A percentile compares a stretch with the other conserved stretches of the same genome.
Conservation (phyloP, 2,329 filamentous ascomycete species). For the Lecanoromycetidae sp. region DNA sequence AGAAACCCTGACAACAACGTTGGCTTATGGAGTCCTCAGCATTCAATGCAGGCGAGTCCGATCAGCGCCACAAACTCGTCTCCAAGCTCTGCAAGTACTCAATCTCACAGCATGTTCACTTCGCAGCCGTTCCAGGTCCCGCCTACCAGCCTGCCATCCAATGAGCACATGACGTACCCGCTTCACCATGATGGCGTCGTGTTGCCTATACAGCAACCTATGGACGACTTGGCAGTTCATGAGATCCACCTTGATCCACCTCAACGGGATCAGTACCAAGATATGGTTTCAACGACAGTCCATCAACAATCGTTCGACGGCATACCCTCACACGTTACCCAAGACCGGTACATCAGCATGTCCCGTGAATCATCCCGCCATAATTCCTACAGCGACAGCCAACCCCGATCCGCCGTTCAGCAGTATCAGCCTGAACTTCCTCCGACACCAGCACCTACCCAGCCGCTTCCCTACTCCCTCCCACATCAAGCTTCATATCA, state of each 20-base stretch:
- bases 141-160: background rate
- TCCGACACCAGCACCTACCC: conserved; percentile 5
- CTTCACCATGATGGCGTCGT: background rate
- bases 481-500: conserved; percentile 5
- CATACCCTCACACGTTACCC: background rate
- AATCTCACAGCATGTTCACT: conserved; percentile 6
- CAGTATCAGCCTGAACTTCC: conserved; percentile 5
- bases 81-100: conserved; percentile 4
- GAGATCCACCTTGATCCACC: conserved; percentile 11
- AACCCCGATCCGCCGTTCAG: background rate
- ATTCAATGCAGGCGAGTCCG: conserved; percentile 7
- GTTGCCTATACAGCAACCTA: background rate
- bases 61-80: conserved; percentile 4
- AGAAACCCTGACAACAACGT: conserved; percentile 1
- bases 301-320: background rate
- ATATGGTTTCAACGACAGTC: conserved; percentile 2
- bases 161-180: conserved; percentile 1
- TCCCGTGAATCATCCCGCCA: conserved; percentile 1
- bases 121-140: conserved; percentile 4
- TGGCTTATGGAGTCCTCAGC: conserved; percentile 9
- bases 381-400: background rate
- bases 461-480: background rate
- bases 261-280: conserved; percentile 4
- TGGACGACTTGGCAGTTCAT: conserved; percentile 7
- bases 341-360: conserved; percentile 1